These are phyloP conservation scores for Penicillium polonicum DNA, from an alignment of 2,329 filamentous ascomycete genomes.

Conservation along the genomic window DNA sequence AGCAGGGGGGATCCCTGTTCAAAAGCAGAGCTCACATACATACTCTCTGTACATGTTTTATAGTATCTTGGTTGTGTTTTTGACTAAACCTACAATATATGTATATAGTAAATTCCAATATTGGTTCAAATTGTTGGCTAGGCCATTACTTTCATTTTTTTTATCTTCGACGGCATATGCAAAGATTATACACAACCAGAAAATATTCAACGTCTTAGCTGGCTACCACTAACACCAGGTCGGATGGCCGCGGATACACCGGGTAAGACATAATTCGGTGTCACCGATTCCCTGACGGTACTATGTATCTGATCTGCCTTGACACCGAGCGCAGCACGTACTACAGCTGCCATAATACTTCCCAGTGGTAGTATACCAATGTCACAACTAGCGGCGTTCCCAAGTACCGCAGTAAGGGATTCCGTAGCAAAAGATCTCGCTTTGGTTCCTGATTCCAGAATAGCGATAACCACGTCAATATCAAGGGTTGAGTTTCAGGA, in stretches of 20 bases:
- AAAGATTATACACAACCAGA: slow-evolving; percentile 35
- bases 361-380: not conserved
- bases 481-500: not conserved
- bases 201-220: slow-evolving; percentile 26
- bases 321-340: not conserved
- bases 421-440: not conserved
- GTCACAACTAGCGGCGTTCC: not conserved
- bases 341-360: not conserved
- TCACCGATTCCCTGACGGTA: slow-evolving; percentile 16
- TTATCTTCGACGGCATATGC: slow-evolving; percentile 46
- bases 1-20: not conserved
- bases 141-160: slow-evolving; percentile 50
- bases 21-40: not conserved
- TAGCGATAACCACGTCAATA: not conserved
- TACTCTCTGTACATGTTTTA: too few species aligned
- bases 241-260: slow-evolving; percentile 40
- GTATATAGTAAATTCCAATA: not conserved
- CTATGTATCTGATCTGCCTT: too few species aligned
- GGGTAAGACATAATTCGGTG: slow-evolving; percentile 47
- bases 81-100: not conserved
- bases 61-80: not conserved
- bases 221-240: slow-evolving; percentile 46
- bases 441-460: not conserved
- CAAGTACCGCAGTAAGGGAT: not conserved
- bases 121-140: not conserved